These are phyloP conservation scores for Pittosporum tobira DNA, from an alignment of 129 eudicot genomes.

Conservation along the genomic window DNA sequence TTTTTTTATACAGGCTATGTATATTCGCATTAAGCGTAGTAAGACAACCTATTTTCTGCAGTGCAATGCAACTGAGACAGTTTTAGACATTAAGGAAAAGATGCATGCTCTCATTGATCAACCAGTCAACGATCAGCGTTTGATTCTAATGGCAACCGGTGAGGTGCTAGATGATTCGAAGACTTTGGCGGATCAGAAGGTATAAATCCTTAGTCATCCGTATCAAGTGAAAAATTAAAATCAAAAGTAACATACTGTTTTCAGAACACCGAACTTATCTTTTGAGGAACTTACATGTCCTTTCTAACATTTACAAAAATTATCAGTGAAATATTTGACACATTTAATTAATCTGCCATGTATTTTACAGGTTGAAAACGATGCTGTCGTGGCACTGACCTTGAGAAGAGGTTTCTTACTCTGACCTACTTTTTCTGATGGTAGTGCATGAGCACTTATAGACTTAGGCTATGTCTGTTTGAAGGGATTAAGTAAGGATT, in stretches of 20 bases:
- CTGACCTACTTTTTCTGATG: background rate
- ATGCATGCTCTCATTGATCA: constrained; percentile 66
- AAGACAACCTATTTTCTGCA: constrained; percentile 88
- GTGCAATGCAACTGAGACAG: constrained; percentile 84
- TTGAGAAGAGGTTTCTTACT: constrained; percentile 73
- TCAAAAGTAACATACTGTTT: background rate
- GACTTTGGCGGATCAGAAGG: constrained; percentile 96
- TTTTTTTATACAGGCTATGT: constrained; percentile 66
- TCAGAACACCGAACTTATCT: background rate
- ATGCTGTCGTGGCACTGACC: constrained; percentile 87
- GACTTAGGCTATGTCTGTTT: background rate
- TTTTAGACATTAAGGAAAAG: constrained; percentile 77
- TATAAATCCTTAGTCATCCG: constrained; percentile 1
- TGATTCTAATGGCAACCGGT: constrained; percentile 49
- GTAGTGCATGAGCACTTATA: constrained; percentile 2
- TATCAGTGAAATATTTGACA: too few relatives aligned
- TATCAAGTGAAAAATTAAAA: background rate
- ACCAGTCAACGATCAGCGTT: constrained; percentile 64
- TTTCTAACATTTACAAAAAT: too few relatives aligned
- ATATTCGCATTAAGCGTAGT: constrained; percentile 85
- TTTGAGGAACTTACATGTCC: background rate
- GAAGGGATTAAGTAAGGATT: too few relatives aligned
- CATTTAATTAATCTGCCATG: constrained; percentile 4
- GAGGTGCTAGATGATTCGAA: constrained; percentile 83
- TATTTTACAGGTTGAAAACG: constrained; percentile 82